Base-by-base conservation (phyloP, 768 basidiomycete genomes). In the Crepidotus variabilis region DNA sequence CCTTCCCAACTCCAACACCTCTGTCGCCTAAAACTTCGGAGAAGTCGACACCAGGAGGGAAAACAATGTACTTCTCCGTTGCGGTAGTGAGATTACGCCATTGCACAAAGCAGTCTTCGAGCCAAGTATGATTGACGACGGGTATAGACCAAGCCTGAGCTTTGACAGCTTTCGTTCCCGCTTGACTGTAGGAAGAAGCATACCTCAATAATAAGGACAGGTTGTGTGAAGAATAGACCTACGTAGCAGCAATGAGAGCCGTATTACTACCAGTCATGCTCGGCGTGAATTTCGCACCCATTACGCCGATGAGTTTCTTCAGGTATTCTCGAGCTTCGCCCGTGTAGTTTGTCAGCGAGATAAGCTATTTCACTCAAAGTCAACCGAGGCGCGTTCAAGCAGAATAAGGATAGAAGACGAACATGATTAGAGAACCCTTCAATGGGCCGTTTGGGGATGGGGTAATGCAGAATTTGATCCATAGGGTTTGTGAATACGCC, bases 311-410 rank as follows among this genome's bases (percentile, higher is more conserved):
- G 14, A 98, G 74, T 59, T 84, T 86, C 73, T 93, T 93, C 51
- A 98, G 78, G 65, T 95, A 95, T 52, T 96, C 94, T 2, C 94
- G 80, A 6, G 90, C 80, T 35, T 87, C 84, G 2, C 94, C 94
- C 0, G 90, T 89, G 67, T 94, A 96, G 65, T 95, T 95, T 0
- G 93, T 93, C 1, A 96, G 77, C 0, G 93, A 90, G 54, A 96
- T 85, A 61, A 83, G 78, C 90, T 93, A 50, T 51, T 6, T 22
- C 24, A 47, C 36, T 34, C 18, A 60, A 32, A 57, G 24, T 46
- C 47, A 56, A 50, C 53, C 45, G 39, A 54, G 35, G 49, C 20
- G 32, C 21, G 8, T 24, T 14, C 21, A 8, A 3, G 8, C 36
- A 23, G 23, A 33, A 14, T 20, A 24, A 60, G 5, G 16, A 35